These are phyloP conservation scores for Mycena venus DNA, from an alignment of 768 basidiomycete species.

Conservation along the genomic window DNA sequence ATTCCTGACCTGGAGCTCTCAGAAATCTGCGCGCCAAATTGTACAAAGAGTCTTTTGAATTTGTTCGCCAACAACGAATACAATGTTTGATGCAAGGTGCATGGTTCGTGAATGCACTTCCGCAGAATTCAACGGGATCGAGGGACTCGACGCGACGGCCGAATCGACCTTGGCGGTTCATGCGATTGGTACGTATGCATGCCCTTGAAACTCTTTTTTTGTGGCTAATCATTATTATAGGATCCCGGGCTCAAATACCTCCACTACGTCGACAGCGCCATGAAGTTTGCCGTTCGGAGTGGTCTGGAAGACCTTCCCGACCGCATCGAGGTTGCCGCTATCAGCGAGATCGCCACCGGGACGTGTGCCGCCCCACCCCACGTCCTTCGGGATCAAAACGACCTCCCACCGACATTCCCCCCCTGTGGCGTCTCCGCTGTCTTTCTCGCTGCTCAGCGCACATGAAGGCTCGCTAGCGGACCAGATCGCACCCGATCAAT, in stretches of 20 bases:
- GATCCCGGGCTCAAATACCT: constrained; percentile 84
- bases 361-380: constrained; percentile 80
- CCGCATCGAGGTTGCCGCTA: constrained; percentile 82
- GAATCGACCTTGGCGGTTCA: constrained; percentile 84
- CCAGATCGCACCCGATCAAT: constrained; percentile 81
- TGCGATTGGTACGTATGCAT: constrained; percentile 78
- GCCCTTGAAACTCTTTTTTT: not conserved
- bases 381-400: constrained; percentile 71
- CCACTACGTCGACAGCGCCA: constrained; percentile 87
- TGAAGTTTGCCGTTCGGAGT: constrained; percentile 82
- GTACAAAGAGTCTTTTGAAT: constrained; percentile 92
- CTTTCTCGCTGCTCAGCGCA: constrained; percentile 81
- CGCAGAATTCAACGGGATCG: constrained; percentile 58
- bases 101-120: constrained; percentile 90
- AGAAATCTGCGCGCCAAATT: constrained; percentile 89
- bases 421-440: constrained; percentile 74
- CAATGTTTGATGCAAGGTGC: constrained; percentile 90
- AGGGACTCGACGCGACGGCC: constrained; percentile 70
- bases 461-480: constrained; percentile 83
- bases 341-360: constrained; percentile 84
- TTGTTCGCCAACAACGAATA: constrained; percentile 89
- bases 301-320: constrained; percentile 92
- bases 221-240: constrained; percentile 51
- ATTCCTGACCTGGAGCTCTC: constrained; percentile 5
- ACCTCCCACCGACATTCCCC: constrained; percentile 67